These are phyloP conservation scores for Phlyctochytrium bullatum DNA, from an alignment of 192 early-diverging fungal species.

Conservation along the genomic window DNA sequence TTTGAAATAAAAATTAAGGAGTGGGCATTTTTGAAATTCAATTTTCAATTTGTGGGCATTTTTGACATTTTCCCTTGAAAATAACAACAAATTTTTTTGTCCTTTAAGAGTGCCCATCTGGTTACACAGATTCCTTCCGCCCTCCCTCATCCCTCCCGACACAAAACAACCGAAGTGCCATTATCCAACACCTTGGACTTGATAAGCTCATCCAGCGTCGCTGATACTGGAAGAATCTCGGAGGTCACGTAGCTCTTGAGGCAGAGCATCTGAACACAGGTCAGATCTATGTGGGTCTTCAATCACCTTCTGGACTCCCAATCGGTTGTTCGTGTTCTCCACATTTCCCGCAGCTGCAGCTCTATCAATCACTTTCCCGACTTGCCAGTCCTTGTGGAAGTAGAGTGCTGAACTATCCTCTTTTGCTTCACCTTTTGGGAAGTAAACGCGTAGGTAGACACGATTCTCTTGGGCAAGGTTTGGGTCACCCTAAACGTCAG, in stretches of 20 bases:
- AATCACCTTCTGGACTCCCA: slow-evolving; percentile 9
- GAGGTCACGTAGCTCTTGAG: neutral
- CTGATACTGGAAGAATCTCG: neutral
- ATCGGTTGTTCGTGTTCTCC: slow-evolving; percentile 12
- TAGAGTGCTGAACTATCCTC: slow-evolving; percentile 5
- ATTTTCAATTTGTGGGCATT: no score
- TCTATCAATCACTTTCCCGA: slow-evolving; percentile 19
- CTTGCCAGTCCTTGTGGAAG: slow-evolving; percentile 27
- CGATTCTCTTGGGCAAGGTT: slow-evolving; percentile 13
- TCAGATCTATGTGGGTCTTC: neutral
- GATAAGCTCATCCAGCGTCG: neutral
- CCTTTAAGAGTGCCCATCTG: no score
- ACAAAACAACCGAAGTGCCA: neutral
- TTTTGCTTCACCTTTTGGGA: slow-evolving; percentile 7
- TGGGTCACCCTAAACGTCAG: slow-evolving; percentile 15
- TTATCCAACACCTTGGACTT: neutral
- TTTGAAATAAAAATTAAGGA: neutral
- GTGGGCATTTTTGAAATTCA: no score
- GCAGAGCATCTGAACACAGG: neutral
- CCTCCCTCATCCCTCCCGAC: no score
- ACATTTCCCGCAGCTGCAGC: slow-evolving; percentile 7
- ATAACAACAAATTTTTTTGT: no score
- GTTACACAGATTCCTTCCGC: no score
- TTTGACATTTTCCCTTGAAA: no score
- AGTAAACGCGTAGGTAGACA: slow-evolving; percentile 17